These are phyloP conservation scores for Coniochaeta ligniaria DNA, from an alignment of 2,329 filamentous ascomycete genomes.

Conservation along the genomic window DNA sequence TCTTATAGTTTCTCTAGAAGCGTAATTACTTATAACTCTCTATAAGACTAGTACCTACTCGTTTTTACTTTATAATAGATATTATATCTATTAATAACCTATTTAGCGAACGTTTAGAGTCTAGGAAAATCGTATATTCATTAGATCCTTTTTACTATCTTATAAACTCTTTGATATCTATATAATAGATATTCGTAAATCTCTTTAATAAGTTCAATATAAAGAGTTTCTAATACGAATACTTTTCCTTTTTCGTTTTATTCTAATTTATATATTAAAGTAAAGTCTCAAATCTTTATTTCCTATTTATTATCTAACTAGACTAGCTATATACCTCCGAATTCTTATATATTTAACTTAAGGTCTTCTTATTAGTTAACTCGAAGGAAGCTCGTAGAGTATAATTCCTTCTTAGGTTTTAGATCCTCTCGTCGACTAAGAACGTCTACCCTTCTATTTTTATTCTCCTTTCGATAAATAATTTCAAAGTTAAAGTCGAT, in stretches of 20 bases:
- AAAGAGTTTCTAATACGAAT: neutral
- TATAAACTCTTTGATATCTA: neutral
- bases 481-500: neutral
- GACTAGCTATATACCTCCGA: no score
- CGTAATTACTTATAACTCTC: neutral
- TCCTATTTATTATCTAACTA: neutral
- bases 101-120: neutral
- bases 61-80: neutral
- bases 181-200: neutral
- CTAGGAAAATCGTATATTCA: neutral
- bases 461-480: neutral
- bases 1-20: neutral
- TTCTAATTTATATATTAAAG: neutral
- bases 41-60: neutral
- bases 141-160: neutral
- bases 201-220: neutral
- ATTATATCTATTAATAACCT: neutral
- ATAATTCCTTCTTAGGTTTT: no score
- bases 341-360: neutral
- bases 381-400: no score
- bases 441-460: neutral
- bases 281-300: no score
- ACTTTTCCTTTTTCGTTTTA: neutral
- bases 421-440: no score
- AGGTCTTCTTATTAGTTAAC: neutral